phyloP scores from a whole-genome alignment of 2,329 filamentous ascomycete genomes.

The Aspergillus ruber region DNA sequence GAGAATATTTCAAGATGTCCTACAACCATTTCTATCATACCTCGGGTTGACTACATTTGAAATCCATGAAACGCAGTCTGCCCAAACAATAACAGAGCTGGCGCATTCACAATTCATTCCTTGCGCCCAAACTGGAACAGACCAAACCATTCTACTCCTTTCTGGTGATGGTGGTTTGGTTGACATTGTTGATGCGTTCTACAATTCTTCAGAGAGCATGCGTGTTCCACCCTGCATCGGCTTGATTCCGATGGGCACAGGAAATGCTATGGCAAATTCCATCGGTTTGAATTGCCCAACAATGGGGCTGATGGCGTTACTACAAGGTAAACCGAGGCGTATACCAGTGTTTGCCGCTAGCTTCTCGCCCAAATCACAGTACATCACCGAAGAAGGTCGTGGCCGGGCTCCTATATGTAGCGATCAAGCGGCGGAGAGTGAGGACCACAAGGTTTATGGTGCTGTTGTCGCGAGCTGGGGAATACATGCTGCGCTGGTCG shows the following conservation, averaged over 20 bases:
- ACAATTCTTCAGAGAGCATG: slow-evolving; percentile 12
- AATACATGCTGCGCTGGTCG: slow-evolving; percentile 80
- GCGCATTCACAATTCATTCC: slow-evolving; percentile 46
- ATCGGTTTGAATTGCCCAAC: slow-evolving; percentile 23
- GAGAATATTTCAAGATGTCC: slow-evolving; percentile 49
- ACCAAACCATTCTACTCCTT: slow-evolving; percentile 65
- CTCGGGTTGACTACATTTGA: slow-evolving; percentile 45
- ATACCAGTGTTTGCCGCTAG: slow-evolving; percentile 58
- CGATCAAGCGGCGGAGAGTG: slow-evolving; percentile 15
- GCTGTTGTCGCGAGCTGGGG: slow-evolving; percentile 86
- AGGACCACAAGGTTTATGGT: slow-evolving; percentile 49
- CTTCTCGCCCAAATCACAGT: slow-evolving; percentile 54
- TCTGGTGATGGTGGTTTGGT: slow-evolving; percentile 83
- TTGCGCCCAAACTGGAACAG: slow-evolving; percentile 41
- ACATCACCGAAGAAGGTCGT: slow-evolving; percentile 41
- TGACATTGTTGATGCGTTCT: slow-evolving; percentile 69
- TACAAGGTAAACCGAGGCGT: slow-evolving; percentile 49
- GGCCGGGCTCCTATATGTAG: slow-evolving; percentile 26
- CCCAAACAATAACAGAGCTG: slow-evolving; percentile 59
- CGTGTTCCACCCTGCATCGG: slow-evolving; percentile 50
- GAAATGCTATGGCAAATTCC: slow-evolving; percentile 41
- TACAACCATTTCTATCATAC: slow-evolving; percentile 51
- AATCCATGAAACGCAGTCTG: slow-evolving; percentile 58
- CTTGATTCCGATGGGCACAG: slow-evolving; percentile 48
- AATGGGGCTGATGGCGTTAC: slow-evolving; percentile 51